These are phyloP conservation scores for Aphanoascus verrucosus DNA, from an alignment of 2,329 filamentous ascomycete species.

Conservation along the genomic window DNA sequence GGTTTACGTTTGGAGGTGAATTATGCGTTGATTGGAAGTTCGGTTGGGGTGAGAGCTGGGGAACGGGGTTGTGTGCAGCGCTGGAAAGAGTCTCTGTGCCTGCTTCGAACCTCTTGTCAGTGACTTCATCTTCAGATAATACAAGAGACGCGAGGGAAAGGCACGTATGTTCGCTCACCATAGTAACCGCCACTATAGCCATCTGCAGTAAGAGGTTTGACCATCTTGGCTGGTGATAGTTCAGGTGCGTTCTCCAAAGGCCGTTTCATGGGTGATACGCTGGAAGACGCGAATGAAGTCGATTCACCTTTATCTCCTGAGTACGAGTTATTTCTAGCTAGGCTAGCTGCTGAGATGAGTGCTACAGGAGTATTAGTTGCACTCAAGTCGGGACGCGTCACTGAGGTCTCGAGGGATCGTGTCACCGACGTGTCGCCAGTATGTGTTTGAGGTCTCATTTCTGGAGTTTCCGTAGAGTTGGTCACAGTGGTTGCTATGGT, in stretches of 20 bases:
- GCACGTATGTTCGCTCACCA: neutral
- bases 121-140: neutral
- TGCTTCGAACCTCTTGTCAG: neutral
- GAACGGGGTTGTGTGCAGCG: neutral
- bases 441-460: neutral
- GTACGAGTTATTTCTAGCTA: neutral
- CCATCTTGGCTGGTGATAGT: neutral
- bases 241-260: neutral
- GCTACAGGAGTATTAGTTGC: neutral
- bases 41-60: neutral
- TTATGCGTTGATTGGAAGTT: neutral
- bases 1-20: neutral
- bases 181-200: neutral
- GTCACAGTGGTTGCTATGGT: neutral
- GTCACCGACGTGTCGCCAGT: neutral
- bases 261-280: neutral
- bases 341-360: neutral
- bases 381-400: neutral
- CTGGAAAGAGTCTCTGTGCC: neutral
- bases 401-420: neutral
- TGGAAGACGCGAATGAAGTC: neutral
- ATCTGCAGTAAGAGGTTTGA: neutral
- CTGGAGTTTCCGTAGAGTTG: neutral
- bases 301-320: neutral
- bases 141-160: neutral